Evolutionary conservation across 495 filamentous ascomycete genomes (phyloP).

Genomic region (Bombardia bombarda): DNA sequence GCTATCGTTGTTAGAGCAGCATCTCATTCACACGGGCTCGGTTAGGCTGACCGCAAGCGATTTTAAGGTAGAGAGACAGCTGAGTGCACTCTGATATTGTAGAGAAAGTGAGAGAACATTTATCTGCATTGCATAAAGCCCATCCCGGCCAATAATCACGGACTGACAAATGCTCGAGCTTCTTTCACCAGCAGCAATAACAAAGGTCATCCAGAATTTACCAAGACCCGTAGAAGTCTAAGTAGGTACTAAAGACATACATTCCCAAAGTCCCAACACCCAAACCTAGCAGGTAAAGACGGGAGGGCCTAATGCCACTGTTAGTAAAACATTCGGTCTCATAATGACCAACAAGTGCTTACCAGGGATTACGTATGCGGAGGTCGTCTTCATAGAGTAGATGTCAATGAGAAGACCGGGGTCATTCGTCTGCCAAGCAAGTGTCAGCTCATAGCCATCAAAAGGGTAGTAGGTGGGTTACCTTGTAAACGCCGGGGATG

Average conservation of each 20-base stretch:
- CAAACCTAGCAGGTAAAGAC: conserved; percentile 9
- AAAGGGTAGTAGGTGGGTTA: neutral
- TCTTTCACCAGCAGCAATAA: neutral
- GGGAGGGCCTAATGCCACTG: conserved; percentile 6
- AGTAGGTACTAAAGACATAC: neutral
- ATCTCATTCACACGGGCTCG: too few species aligned
- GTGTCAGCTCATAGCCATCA: neutral
- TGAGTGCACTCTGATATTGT: too few species aligned
- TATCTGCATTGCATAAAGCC: neutral
- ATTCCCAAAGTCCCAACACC: neutral
- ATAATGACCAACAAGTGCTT: neutral
- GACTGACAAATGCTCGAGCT: neutral
- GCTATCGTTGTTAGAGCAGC: neutral
- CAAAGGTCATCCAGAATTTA: neutral
- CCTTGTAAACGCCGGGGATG: conserved; percentile 35
- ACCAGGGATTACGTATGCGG: conserved; percentile 29
- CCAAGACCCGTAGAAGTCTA: too few species aligned
- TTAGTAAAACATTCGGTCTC: too few species aligned
- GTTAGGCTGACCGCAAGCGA: too few species aligned
- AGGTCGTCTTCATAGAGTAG: conserved; percentile 26
- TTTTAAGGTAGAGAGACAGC: too few species aligned
- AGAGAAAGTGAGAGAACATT: too few species aligned
- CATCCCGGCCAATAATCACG: too few species aligned
- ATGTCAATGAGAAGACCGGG: conserved; percentile 41
- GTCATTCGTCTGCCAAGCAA: conserved; percentile 18